A percentile compares a stretch with the other conserved stretches of the same genome.
Conservation (phyloP, 2,329 filamentous ascomycete genomes). For the Paecilomyces sp. region DNA sequence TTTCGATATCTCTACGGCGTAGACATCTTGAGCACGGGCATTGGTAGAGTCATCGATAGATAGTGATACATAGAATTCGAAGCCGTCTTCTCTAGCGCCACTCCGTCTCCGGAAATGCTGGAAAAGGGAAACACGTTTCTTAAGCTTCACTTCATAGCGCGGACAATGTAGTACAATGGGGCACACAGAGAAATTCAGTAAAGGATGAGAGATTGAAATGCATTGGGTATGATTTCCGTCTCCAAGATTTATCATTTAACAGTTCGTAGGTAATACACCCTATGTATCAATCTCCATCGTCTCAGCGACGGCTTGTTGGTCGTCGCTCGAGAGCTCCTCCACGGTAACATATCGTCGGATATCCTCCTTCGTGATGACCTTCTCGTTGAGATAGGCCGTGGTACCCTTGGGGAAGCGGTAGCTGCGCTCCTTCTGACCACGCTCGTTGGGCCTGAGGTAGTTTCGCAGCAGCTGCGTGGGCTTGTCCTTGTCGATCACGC, state of each 20-base stretch:
- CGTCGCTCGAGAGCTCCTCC: constrained; percentile 69
- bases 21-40: neutral
- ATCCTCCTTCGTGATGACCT: constrained; percentile 89
- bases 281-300: constrained; percentile 58
- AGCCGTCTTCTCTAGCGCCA: neutral
- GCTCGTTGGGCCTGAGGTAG: constrained; percentile 87
- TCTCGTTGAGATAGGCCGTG: constrained; percentile 94
- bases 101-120: neutral
- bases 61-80: neutral
- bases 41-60: neutral
- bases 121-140: neutral
- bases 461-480: constrained; percentile 81
- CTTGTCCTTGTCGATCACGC: constrained; percentile 91
- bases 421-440: constrained; percentile 83
- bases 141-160: neutral
- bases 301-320: constrained; percentile 49
- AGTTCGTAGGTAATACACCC: neutral
- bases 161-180: neutral
- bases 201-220: neutral
- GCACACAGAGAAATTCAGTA: neutral
- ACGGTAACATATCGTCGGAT: constrained; percentile 91
- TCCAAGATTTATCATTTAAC: neutral
- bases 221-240: neutral
- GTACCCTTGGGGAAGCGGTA: constrained; percentile 87
- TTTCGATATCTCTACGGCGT: neutral